Base-by-base conservation (phyloP, 1,284 basidiomycete genomes). In the Leccinum angustisporum region DNA sequence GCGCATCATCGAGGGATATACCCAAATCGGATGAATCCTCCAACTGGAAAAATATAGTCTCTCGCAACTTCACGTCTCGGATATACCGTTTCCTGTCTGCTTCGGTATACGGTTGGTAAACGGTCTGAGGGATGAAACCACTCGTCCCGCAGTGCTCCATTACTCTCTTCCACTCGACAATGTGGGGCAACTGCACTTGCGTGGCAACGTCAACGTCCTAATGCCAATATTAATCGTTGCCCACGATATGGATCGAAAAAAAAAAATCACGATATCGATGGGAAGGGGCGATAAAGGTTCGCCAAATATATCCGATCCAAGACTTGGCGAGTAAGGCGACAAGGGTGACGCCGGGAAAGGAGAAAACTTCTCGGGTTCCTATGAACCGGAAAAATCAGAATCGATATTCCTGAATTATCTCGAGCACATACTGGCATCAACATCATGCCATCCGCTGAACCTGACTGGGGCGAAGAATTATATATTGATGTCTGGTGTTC, bases 21-120 rank as follows among this genome's bases (percentile, higher is more conserved):
- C 89, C 88, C 61, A 77, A 81, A 61, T 85, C 83, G 1, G 72
- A 69, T 2, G 86, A 82, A 60, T 79, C 73, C 36, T 80, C 75
- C 61, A 79, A 78, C 70, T 74, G 78, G 70, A 91, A 91, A 66
- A 83, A 81, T 62, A 91, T 85, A 0, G 88, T 87, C 2, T 71
- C 68, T 67, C 86, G 84, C 36, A 91, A 77, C 1, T 79, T 68
- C 38, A 86, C 83, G 55, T 90, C 86, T 58, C 85, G 85, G 40
- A 91, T 87, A 65, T 91, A 91, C 34, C 88, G 85, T 40, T 85
- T 83, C 36, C 83, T 81, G 70, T 91, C 90, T 62, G 86, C 88
- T 58, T 84, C 85, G 6, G 90, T 91, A 67, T 88, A 86, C 1
- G 89, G 90, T 63, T 83, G 83, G 70, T 91, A 91, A 72, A 87